These are phyloP conservation scores for Globisporangium solare DNA, from an alignment of 352 stramenopile genomes.

Conservation along the genomic window DNA sequence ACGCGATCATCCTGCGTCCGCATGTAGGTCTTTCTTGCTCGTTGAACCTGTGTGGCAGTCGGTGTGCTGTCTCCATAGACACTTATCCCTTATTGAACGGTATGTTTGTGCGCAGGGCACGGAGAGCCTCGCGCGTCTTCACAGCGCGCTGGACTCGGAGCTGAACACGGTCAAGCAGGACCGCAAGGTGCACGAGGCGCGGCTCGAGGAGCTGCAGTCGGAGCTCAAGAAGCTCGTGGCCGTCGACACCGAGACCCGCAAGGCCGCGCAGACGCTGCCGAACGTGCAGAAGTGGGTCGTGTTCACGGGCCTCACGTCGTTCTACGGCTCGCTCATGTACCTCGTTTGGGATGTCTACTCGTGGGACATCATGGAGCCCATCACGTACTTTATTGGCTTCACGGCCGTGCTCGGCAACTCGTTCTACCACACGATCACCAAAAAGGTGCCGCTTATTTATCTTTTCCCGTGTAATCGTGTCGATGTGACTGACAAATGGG, in stretches of 20 bases:
- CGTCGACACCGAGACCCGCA: conserved; percentile 40
- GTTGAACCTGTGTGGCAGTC: neutral
- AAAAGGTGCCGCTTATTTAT: too few species aligned
- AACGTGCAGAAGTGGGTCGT: conserved; percentile 73
- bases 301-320: conserved; percentile 50
- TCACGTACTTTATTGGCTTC: conserved; percentile 89
- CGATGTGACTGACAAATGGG: neutral
- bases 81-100: neutral
- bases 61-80: neutral
- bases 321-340: conserved; percentile 78
- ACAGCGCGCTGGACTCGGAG: conserved; percentile 72
- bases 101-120: conserved; percentile 42
- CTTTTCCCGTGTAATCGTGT: neutral
- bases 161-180: conserved; percentile 72
- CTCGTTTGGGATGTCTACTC: conserved; percentile 85
- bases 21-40: conserved; percentile 32
- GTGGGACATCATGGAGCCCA: conserved; percentile 88
- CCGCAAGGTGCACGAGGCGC: conserved; percentile 44
- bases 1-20: conserved; percentile 61
- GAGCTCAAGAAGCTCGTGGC: conserved; percentile 45
- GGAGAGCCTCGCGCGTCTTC: conserved; percentile 64
- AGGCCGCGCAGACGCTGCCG: conserved; percentile 41
- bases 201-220: conserved; percentile 36
- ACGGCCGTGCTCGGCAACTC: conserved; percentile 76
- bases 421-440: conserved; percentile 78